These are phyloP conservation scores for Astraeus odoratus DNA, from an alignment of 768 basidiomycete genomes.

Conservation along the genomic window DNA sequence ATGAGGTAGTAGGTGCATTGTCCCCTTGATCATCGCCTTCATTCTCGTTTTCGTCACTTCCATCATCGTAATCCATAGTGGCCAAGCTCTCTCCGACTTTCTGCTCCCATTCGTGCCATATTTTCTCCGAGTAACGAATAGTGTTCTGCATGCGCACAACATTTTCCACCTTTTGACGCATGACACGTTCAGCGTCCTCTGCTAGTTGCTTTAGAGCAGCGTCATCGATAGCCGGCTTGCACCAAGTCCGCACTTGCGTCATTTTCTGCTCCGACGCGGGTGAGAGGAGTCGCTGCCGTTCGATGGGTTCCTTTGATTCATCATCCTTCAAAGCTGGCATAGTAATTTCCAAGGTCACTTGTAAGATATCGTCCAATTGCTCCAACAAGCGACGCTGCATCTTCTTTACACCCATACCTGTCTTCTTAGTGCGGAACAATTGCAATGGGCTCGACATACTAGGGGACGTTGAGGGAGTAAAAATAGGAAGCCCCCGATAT, in stretches of 20 bases:
- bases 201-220: constrained; percentile 74
- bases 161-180: constrained; percentile 90
- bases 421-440: constrained; percentile 73
- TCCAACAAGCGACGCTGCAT: constrained; percentile 76
- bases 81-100: constrained; percentile 66
- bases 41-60: constrained; percentile 38
- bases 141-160: constrained; percentile 96
- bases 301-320: constrained; percentile 84
- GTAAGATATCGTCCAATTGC: constrained; percentile 81
- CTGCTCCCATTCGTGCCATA: constrained; percentile 95
- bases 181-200: constrained; percentile 82
- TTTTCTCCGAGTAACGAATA: constrained; percentile 93
- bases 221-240: constrained; percentile 80
- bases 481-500: constrained; percentile 84
- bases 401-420: constrained; percentile 73
- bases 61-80: constrained; percentile 50
- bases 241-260: constrained; percentile 78
- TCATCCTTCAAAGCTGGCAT: constrained; percentile 90
- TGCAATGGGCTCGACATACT: constrained; percentile 70
- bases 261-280: constrained; percentile 87
- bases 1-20: constrained; percentile 17
- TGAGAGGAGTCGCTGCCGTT: constrained; percentile 84
- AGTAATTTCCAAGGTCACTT: constrained; percentile 72
- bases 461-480: constrained; percentile 66
- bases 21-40: constrained; percentile 28